Evolutionary conservation across 441 rosid species (phyloP), one percentile per base, ranked within the genome.

Genomic region (Euphorbia celastroides): DNA sequence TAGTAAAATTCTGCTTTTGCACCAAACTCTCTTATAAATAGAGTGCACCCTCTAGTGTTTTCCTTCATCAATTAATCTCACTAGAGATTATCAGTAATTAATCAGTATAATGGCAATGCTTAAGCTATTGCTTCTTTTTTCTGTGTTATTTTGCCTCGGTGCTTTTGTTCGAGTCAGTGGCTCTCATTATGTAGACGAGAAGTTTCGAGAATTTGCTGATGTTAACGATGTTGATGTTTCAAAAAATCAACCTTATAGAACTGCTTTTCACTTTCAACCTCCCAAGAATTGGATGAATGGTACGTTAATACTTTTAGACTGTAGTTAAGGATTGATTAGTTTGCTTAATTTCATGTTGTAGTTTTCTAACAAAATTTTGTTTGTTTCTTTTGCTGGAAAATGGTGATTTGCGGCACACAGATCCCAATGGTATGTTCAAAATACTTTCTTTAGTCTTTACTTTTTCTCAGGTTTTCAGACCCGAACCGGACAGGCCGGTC

Each of bases 271-370:
- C 77, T 92, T 92, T 50, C 98, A 92, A 60, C 93, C 95, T 20
- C 86, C 85, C 7, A 84, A 79, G 75, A 92, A 92, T 51, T 92
- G 93, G 98, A 92, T 92, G 77, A 92, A 92, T 73, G 98, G 96
- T 89, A 74, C 25, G 42, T 58, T 44, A 3, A 4, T n/a, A n/a
- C 11, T 27, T 31, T 58, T 50, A 0, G 20, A 13, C 7, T 17
- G 7, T n/a, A 7, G n/a, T 3, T 1, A 2, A 66, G 0, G 27
- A 17, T 44, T 5, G 6, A 55, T 44, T 34, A 34, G 3, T n/a
- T 6, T 16, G 19, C 12, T 3, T 42, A 20, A 17, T 2, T 28
- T 5, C 52, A 50, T 42, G 11, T 58, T 58, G 51, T 64, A 62
- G 4, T 3, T 50, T 30, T 36, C 28, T 72, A 0, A 26, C 54